Conservation (phyloP, 2,329 filamentous ascomycete species). For the Drechslera avenae region DNA sequence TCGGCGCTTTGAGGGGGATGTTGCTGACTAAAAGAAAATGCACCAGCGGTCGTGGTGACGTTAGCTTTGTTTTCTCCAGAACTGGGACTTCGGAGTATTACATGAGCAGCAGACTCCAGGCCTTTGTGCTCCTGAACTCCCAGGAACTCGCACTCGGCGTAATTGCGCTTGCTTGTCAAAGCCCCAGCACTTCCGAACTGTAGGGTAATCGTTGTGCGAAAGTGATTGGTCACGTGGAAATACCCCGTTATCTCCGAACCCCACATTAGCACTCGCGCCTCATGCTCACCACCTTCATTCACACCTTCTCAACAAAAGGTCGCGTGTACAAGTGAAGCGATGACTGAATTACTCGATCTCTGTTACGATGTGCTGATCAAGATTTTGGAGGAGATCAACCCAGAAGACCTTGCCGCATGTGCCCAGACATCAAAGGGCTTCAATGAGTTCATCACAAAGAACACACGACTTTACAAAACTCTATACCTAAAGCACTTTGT, state of each 20-base stretch:
- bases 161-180: too few species aligned
- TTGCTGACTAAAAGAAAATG: too few species aligned
- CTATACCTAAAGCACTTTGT: constrained; percentile 66
- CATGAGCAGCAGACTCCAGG: too few species aligned
- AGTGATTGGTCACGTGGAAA: background rate
- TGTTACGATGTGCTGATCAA: constrained; percentile 46
- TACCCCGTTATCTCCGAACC: constrained; percentile 7
- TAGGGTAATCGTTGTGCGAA: too few species aligned
- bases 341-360: constrained; percentile 42
- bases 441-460: constrained; percentile 60
- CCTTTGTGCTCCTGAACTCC: too few species aligned
- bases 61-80: too few species aligned
- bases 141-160: too few species aligned
- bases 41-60: too few species aligned
- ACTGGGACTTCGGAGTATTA: too few species aligned
- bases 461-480: constrained; percentile 64
- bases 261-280: constrained; percentile 7
- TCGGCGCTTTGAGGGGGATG: too few species aligned
- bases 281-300: background rate
- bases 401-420: constrained; percentile 40
- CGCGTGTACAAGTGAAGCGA: background rate
- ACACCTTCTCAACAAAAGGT: background rate
- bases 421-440: constrained; percentile 49
- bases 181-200: too few species aligned
- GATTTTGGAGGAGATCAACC: constrained; percentile 41